Conservation (phyloP, 225 moss, liverwort and hornwort genomes). For the Asterella californica region DNA sequence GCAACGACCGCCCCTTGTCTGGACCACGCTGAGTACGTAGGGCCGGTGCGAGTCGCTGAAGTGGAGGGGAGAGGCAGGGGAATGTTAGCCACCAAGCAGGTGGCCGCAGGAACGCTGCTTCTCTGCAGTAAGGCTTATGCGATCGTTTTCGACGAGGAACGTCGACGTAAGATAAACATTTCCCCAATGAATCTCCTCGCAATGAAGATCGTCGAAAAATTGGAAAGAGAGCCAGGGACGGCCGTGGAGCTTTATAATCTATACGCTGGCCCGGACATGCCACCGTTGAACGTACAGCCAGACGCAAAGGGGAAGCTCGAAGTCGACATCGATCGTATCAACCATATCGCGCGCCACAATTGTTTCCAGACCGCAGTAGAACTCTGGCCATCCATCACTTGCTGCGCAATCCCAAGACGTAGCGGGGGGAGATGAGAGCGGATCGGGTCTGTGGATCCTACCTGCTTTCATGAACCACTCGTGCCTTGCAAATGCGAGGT, state of each 20-base stretch:
- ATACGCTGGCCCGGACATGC: neutral
- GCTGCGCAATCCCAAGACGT: too few species aligned
- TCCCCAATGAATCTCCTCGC: neutral
- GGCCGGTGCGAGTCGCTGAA: slow-evolving; percentile 4
- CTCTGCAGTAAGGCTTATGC: slow-evolving; percentile 11
- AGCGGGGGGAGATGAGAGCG: too few species aligned
- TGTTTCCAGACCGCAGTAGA: too few species aligned
- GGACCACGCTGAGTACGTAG: slow-evolving; percentile 13
- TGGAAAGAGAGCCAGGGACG: neutral
- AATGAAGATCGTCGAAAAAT: neutral
- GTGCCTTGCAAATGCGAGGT: too few species aligned
- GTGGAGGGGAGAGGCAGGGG: neutral
- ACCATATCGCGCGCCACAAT: too few species aligned
- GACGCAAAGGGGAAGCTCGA: neutral
- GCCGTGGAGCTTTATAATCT: neutral
- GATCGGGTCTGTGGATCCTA: too few species aligned
- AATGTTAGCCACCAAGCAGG: neutral
- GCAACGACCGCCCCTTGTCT: neutral
- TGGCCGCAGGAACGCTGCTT: slow-evolving; percentile 3
- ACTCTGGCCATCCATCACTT: too few species aligned
- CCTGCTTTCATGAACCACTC: too few species aligned
- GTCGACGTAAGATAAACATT: neutral
- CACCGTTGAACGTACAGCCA: neutral
- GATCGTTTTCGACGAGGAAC: slow-evolving; percentile 6
- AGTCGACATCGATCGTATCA: neutral